A percentile compares a stretch with the other conserved stretches of the same genome.
Conservation (phyloP, 805 yeast genomes). For the Cyberlindnera subsufficiens region DNA sequence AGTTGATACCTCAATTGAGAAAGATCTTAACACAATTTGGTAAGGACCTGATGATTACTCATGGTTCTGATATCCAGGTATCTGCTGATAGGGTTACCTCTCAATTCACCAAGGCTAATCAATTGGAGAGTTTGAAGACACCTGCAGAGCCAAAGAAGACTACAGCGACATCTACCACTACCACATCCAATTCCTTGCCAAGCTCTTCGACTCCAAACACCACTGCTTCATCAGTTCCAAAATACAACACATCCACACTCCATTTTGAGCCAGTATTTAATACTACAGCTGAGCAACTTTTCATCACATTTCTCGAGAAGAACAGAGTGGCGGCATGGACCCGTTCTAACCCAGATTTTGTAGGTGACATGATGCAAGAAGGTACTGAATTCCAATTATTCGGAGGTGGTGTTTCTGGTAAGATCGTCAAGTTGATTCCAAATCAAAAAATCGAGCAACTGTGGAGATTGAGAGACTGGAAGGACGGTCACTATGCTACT, state of each 20-base stretch:
- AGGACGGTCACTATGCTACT: constrained; percentile 70
- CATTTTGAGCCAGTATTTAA: constrained; percentile 76
- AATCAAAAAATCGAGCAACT: constrained; percentile 58
- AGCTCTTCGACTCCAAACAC: constrained; percentile 12
- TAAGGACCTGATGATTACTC: constrained; percentile 61
- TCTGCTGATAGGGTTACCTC: constrained; percentile 61
- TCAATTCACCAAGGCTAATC: constrained; percentile 46
- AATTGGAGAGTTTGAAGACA: constrained; percentile 19
- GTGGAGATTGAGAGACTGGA: constrained; percentile 93
- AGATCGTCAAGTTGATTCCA: constrained; percentile 51
- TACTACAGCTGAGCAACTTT: constrained; percentile 84
- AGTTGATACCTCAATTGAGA: constrained; percentile 69
- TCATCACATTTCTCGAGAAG: constrained; percentile 68
- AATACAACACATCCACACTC: constrained; percentile 75
- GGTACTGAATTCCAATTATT: constrained; percentile 67
- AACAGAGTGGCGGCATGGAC: constrained; percentile 88
- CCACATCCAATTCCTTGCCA: constrained; percentile 7
- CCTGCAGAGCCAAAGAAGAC: not conserved
- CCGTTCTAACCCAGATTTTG: constrained; percentile 57
- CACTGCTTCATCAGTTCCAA: constrained; percentile 35
- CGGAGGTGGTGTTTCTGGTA: constrained; percentile 83
- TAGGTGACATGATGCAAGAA: constrained; percentile 37
- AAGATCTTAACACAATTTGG: constrained; percentile 61
- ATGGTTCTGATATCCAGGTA: constrained; percentile 86
- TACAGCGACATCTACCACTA: constrained; percentile 1